Conservation (phyloP, 2,329 filamentous ascomycete genomes). For the Aureobasidium sp. region DNA sequence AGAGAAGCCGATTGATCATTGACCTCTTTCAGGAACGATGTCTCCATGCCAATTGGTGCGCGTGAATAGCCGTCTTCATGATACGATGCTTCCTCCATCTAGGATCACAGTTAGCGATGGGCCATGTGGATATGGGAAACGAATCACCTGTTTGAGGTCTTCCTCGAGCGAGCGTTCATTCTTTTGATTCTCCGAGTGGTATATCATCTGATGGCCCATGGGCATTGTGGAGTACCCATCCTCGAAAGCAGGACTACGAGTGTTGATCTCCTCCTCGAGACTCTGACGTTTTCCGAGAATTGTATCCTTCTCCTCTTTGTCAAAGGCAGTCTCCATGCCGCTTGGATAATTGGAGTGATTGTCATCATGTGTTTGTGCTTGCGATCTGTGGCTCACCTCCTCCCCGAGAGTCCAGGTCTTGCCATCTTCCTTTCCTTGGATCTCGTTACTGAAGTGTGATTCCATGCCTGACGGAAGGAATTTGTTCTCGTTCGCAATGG, state of each 20-base stretch:
- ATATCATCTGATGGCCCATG: constrained; percentile 19
- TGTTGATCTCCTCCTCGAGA: constrained; percentile 15
- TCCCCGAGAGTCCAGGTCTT: constrained; percentile 2
- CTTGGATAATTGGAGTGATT: constrained; percentile 16
- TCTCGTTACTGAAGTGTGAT: constrained; percentile 14
- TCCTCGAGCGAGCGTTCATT: constrained; percentile 10
- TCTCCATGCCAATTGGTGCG: constrained; percentile 42
- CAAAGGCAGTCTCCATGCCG: constrained; percentile 20
- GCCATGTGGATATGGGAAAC: background rate
- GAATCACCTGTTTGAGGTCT: constrained; percentile 1
- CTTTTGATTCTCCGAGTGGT: constrained; percentile 15
- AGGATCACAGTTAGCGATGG: background rate
- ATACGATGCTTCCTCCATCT: constrained; percentile 8
- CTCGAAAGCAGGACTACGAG: constrained; percentile 13
- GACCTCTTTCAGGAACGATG: constrained; percentile 41
- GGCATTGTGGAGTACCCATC: constrained; percentile 18
- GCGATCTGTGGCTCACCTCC: constrained; percentile 1
- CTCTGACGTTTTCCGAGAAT: constrained; percentile 3
- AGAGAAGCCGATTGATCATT: constrained; percentile 17
- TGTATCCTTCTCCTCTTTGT: constrained; percentile 15
- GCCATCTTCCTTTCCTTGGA: background rate
- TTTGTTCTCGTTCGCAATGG: background rate
- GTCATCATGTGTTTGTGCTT: constrained; percentile 9
- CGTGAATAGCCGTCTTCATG: constrained; percentile 16
- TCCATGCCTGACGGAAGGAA: constrained; percentile 14